Evolutionary conservation across 768 basidiomycete genomes (phyloP).

Genomic region (Suillus brevipes): DNA sequence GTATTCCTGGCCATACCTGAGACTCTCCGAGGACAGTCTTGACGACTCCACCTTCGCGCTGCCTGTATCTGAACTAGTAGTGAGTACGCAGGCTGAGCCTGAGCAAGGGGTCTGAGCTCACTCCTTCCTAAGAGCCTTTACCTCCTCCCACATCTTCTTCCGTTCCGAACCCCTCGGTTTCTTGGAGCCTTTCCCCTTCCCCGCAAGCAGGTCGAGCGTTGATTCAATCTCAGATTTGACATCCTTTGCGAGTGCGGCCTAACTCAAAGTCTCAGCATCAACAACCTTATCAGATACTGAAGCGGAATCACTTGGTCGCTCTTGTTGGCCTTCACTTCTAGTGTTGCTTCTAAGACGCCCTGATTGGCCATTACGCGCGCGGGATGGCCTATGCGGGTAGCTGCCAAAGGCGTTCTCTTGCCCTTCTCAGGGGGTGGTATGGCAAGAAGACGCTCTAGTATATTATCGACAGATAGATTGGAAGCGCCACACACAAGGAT

Average conservation of each 20-base stretch:
- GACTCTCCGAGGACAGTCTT: constrained; percentile 78
- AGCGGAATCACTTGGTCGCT: constrained; percentile 59
- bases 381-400: constrained; percentile 93
- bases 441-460: constrained; percentile 79
- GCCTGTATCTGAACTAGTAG: constrained; percentile 64
- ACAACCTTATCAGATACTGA: background rate
- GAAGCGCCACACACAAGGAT: constrained; percentile 92
- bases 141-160: constrained; percentile 85
- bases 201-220: constrained; percentile 63
- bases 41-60: constrained; percentile 84
- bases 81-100: constrained; percentile 4
- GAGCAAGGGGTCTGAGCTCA: constrained; percentile 36
- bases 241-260: constrained; percentile 85
- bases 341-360: constrained; percentile 63
- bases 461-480: constrained; percentile 94
- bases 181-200: constrained; percentile 73
- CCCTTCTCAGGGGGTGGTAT: constrained; percentile 53
- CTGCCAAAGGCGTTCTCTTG: constrained; percentile 45
- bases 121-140: constrained; percentile 89
- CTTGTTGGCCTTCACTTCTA: constrained; percentile 70
- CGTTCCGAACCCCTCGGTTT: constrained; percentile 69
- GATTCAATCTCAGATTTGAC: constrained; percentile 84
- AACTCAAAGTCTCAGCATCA: constrained; percentile 12
- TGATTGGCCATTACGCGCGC: constrained; percentile 83
- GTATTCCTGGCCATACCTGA: constrained; percentile 45